Evolutionary conservation across 495 filamentous ascomycete genomes (phyloP).

Genomic region (Hypomontagnella submonticulosa): DNA sequence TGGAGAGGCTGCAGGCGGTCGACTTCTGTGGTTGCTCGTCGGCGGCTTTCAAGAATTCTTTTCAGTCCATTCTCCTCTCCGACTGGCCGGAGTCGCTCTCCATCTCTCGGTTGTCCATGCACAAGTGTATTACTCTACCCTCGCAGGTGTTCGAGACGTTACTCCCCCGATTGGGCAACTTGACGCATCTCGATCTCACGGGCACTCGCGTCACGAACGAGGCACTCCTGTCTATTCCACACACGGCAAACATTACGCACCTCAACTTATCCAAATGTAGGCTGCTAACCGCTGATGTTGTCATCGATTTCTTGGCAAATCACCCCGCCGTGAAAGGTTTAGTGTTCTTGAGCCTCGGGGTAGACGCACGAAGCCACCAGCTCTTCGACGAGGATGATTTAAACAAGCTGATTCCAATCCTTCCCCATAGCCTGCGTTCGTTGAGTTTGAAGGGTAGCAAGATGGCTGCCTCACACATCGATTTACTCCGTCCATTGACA

Average conservation of each 20-base stretch:
- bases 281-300: slow-evolving; percentile 69
- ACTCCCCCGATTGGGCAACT: slow-evolving; percentile 72
- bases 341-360: slow-evolving; percentile 78
- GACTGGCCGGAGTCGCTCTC: slow-evolving; percentile 64
- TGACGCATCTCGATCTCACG: slow-evolving; percentile 84
- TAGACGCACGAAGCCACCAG: slow-evolving; percentile 78
- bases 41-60: slow-evolving; percentile 72
- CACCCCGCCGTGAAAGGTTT: slow-evolving; percentile 77
- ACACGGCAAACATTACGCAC: slow-evolving; percentile 78
- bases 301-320: slow-evolving; percentile 77
- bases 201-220: slow-evolving; percentile 81
- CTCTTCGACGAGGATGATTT: slow-evolving; percentile 74
- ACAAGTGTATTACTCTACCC: slow-evolving; percentile 82
- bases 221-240: slow-evolving; percentile 76
- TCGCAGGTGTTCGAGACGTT: slow-evolving; percentile 74
- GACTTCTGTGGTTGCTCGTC: slow-evolving; percentile 86
- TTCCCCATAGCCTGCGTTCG: slow-evolving; percentile 76
- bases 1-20: slow-evolving; percentile 74
- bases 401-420: slow-evolving; percentile 70
- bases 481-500: slow-evolving; percentile 73
- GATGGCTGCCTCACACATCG: slow-evolving; percentile 72
- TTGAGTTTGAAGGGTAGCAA: slow-evolving; percentile 82
- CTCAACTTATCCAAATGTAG: slow-evolving; percentile 83
- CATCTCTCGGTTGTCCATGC: slow-evolving; percentile 76
- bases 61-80: slow-evolving; percentile 51